Conservation (phyloP, 345 rosid genomes). For the Sisymbrium altissimum region DNA sequence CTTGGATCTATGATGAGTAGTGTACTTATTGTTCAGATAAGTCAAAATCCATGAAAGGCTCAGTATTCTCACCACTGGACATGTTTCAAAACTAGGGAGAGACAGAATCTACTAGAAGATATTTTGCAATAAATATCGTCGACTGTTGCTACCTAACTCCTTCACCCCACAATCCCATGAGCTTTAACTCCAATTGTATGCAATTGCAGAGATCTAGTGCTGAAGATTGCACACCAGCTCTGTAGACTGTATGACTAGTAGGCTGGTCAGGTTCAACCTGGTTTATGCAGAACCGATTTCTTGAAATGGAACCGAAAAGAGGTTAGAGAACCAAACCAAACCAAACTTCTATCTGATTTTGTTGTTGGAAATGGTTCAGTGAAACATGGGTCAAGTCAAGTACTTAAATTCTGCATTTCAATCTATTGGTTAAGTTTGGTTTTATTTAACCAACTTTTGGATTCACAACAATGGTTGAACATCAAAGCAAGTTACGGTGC, state of each 20-base stretch:
- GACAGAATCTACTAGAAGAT: constrained; percentile 19
- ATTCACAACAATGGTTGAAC: constrained; percentile 5
- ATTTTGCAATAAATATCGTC: constrained; percentile 7
- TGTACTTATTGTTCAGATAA: constrained; percentile 21
- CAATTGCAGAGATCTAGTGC: neutral
- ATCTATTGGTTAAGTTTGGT: neutral
- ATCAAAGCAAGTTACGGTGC: neutral
- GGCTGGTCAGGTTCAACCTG: neutral
- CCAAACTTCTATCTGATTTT: neutral
- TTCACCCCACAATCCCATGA: constrained; percentile 3
- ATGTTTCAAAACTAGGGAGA: neutral
- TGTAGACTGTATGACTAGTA: neutral
- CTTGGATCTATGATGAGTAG: constrained; percentile 10
- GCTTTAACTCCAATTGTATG: constrained; percentile 4
- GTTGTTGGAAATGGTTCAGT: neutral
- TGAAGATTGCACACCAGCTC: neutral
- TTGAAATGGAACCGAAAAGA: neutral
- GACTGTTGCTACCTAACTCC: constrained; percentile 21
- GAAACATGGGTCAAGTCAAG: neutral
- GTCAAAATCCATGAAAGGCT: constrained; percentile 2
- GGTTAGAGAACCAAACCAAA: constrained; percentile 1
- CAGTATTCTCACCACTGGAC: neutral
- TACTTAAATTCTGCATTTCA: neutral
- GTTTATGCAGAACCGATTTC: neutral
- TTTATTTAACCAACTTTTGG: neutral